Evolutionary conservation across 2,329 filamentous ascomycete species (phyloP), one percentile per base, ranked within the genome.

Genomic region (Ceratocystis lukuohia): DNA sequence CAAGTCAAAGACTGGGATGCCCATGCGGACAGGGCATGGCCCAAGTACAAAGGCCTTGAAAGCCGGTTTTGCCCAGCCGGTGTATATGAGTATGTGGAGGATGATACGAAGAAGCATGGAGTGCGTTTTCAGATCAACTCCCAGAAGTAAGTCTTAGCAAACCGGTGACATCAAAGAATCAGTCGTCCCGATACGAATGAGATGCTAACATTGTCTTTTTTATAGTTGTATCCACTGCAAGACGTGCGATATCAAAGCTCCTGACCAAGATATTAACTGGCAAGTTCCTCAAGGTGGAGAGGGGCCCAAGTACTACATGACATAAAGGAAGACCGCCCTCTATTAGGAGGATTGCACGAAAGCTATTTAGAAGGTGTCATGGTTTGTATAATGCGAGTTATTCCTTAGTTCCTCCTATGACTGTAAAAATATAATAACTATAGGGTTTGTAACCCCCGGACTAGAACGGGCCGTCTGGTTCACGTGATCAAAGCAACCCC

Each of bases 201-300:
- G 48, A 22, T 69, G 50, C 56, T 69, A 71, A 59, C 65, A 22
- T 33, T 3, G 7, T 20, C 48, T 8, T n/a, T 30, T 62, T 15
- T 50, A n/a, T 63, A 96, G 92, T 78, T 99, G 94, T 75, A 96
- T 99, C 70, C 94, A 99, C 78, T 99, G 94, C 82, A 99, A 99
- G 83, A 99, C 94, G 15, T 99, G 94, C 75, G 94, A 99, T 76
- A 99, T 99, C 79, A 99, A 99, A 79, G 93, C 91, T 17, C 94
- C 94, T 6, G 84, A 87, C 69, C 94, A 99, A 79, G 94, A 97
- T 74, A 97, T 99, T 77, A 96, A 96, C 76, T 96, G 91, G 91
- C 85, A 91, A 71, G 94, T 94, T 41, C 94, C 94, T 5, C 91
- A 96, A 74, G 92, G 94, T 70, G 94, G 93, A 64, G 94, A 87